Percentiles rank a stretch among this genome's conserved stretches.
These are phyloP conservation scores for Eragrostis curvula DNA, from an alignment of 176 grass and related monocot species.

Conservation along the genomic window DNA sequence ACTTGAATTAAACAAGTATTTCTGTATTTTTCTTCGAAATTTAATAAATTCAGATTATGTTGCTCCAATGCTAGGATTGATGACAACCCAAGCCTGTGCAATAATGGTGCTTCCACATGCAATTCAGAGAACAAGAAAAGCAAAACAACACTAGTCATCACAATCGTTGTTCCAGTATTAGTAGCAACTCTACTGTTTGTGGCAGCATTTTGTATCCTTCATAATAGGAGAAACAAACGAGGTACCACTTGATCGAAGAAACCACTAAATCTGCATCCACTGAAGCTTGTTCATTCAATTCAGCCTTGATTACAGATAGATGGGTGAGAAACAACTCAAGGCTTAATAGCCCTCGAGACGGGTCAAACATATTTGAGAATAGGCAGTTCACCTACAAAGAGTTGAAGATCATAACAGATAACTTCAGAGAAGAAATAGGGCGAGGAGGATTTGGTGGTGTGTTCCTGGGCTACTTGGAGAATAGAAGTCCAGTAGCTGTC, in stretches of 20 bases:
- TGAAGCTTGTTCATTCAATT: neutral
- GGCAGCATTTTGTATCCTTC: slow-evolving; percentile 9
- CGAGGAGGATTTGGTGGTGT: slow-evolving; percentile 78
- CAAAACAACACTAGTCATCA: slow-evolving; percentile 38
- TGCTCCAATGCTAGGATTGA: slow-evolving; percentile 33
- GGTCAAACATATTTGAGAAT: slow-evolving; percentile 38
- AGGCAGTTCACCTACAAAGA: slow-evolving; percentile 68
- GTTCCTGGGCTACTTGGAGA: slow-evolving; percentile 62
- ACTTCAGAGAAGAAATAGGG: slow-evolving; percentile 69
- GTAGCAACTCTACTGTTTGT: slow-evolving; percentile 40
- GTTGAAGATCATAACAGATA: slow-evolving; percentile 59
- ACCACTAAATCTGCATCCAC: neutral
- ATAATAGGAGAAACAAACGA: slow-evolving; percentile 16
- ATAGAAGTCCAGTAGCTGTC: slow-evolving; percentile 71
- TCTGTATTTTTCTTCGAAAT: neutral
- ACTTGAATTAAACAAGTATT: neutral
- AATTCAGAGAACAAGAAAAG: neutral
- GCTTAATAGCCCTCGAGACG: slow-evolving; percentile 20
- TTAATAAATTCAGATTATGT: neutral
- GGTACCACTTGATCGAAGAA: slow-evolving; percentile 21
- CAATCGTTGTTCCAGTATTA: slow-evolving; percentile 23
- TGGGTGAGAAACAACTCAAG: slow-evolving; percentile 21
- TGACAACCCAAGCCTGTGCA: slow-evolving; percentile 44
- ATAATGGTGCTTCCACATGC: slow-evolving; percentile 17
- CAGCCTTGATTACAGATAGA: slow-evolving; percentile 4